Conservation (phyloP, 2,329 filamentous ascomycete genomes). For the Paracoccidioides lutzii region DNA sequence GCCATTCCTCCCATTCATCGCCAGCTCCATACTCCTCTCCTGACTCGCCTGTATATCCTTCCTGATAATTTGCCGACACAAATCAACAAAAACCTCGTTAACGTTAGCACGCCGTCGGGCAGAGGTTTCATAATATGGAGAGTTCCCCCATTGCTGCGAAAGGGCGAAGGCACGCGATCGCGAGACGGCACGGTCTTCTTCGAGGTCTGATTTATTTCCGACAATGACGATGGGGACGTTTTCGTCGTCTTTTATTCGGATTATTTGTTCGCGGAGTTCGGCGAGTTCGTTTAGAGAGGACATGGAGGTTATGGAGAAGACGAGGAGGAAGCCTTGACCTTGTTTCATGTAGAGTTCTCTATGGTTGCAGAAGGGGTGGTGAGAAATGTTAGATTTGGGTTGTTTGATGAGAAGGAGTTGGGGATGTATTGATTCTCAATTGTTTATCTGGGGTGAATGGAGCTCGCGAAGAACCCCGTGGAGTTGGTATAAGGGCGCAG, state of each 20-base stretch:
- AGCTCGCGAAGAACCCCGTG: background rate
- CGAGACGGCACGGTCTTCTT: slow-evolving; percentile 69
- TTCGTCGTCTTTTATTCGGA: slow-evolving; percentile 80
- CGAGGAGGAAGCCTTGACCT: slow-evolving; percentile 78
- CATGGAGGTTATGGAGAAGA: slow-evolving; percentile 79
- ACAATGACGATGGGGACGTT: slow-evolving; percentile 79
- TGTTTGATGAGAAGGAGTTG: background rate
- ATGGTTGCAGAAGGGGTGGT: slow-evolving; percentile 9
- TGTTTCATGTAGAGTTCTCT: slow-evolving; percentile 87
- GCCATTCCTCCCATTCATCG: background rate
- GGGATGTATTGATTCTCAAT: background rate
- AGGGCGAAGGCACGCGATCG: slow-evolving; percentile 69
- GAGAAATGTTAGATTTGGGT: slow-evolving; percentile 21
- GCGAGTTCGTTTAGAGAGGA: slow-evolving; percentile 73
- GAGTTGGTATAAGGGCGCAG: background rate
- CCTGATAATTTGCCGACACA: slow-evolving; percentile 70
- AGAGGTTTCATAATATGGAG: slow-evolving; percentile 83
- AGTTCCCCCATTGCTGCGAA: slow-evolving; percentile 74
- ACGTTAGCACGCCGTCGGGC: slow-evolving; percentile 75
- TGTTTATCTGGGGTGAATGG: background rate
- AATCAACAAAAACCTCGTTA: slow-evolving; percentile 75
- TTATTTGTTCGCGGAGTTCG: slow-evolving; percentile 75
- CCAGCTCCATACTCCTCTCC: slow-evolving; percentile 19
- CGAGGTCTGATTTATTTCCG: slow-evolving; percentile 81
- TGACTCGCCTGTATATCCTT: slow-evolving; percentile 43